Base-by-base conservation (phyloP, 345 rosid species). In the Citrus sp. region DNA sequence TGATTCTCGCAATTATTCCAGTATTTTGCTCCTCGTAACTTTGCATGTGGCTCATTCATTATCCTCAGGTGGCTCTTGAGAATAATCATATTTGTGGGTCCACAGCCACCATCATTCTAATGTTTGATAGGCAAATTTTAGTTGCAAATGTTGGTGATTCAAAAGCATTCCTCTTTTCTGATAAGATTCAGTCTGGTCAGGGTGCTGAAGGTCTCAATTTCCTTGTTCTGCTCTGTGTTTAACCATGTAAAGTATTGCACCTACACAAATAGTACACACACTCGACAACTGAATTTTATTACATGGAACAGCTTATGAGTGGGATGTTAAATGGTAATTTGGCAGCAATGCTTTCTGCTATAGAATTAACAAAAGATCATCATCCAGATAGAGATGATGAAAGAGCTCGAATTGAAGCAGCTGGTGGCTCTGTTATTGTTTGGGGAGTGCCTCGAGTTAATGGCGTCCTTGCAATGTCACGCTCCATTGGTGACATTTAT, bases 71-170 rank as follows among this genome's bases (percentile, higher is more conserved):
- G 34, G 86, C 82, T 51, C 3, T 65, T 28, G 69, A 28, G 25
- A 80, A 74, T 51, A 71, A 72, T 9, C 3, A 64, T 58, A 3
- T 70, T 35, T 77, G 82, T 24, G 82, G 86, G 58, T 80, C 80
- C 38, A 78, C 82, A 22, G 80, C 82, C 21, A 38, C 40, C 13
- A 25, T 78, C 51, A 68, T 54, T 75, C 67, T 80, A 27, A 10
- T 75, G 34, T 65, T 64, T 37, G 67, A 80, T 34, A 34, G 46
- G 16, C 58, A 71, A 34, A 75, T 78, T 35, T 71, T 84, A 66
- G 74, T 80, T 35, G 82, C 77, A 37, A 70, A 78, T 46, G 84
- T 83, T 55, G 84, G 86, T 18, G 86, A 84, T 72, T 78, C 77
- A 0, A 84, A 65, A 49, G 83, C 79, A 30, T 18, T 83, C 75